phyloP scores from a whole-genome alignment of 306 rosid species.

The Vicia sativa region DNA sequence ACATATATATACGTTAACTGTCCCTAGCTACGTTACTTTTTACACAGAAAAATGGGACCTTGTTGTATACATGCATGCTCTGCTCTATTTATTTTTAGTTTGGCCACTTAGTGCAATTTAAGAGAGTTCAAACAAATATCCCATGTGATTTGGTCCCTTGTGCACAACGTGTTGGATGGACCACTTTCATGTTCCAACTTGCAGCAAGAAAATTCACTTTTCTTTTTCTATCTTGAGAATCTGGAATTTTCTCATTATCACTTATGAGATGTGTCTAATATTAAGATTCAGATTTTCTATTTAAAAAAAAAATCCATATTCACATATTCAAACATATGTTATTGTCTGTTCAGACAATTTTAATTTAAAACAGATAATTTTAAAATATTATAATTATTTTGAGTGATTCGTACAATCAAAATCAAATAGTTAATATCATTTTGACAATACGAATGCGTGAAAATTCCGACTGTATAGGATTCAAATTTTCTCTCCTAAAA shows the following conservation, averaged over 20 bases:
- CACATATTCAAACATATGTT: too few species aligned
- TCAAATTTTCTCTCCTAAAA: too few species aligned
- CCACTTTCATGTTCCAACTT: slow-evolving; percentile 21
- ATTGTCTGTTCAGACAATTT: too few species aligned
- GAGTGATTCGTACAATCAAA: too few species aligned
- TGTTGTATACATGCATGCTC: slow-evolving; percentile 28
- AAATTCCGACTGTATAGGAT: too few species aligned
- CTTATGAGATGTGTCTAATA: too few species aligned
- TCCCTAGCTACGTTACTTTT: slow-evolving; percentile 7
- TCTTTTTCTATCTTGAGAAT: neutral
- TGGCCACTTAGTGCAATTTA: slow-evolving; percentile 46
- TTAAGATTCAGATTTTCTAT: too few species aligned
- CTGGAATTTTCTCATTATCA: neutral
- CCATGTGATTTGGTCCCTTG: slow-evolving; percentile 23
- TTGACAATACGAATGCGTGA: too few species aligned
- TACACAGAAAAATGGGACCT: slow-evolving; percentile 49
- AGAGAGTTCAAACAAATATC: slow-evolving; percentile 42
- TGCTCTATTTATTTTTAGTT: slow-evolving; percentile 41
- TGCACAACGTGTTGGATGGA: slow-evolving; percentile 11
- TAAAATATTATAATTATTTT: too few species aligned
- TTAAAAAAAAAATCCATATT: too few species aligned
- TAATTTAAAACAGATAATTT: too few species aligned
- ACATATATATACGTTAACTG: neutral
- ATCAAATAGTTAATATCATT: too few species aligned
- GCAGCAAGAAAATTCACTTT: neutral